Conservation (phyloP, 2,329 filamentous ascomycete species). For the Aspergillus sp. region DNA sequence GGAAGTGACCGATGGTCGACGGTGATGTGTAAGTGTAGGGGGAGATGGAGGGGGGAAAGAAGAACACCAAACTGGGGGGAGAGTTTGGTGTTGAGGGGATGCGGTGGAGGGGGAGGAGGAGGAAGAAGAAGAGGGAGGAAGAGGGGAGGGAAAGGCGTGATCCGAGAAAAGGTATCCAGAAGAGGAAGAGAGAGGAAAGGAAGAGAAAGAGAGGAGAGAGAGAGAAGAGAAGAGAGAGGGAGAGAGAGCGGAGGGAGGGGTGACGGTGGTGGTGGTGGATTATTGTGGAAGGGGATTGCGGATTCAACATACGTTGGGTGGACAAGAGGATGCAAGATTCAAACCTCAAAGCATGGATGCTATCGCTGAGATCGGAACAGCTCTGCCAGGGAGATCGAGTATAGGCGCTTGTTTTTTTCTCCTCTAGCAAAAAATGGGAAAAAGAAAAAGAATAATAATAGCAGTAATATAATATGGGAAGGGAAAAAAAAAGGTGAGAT, state of each 20-base stretch:
- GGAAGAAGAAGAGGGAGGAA: not conserved
- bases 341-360: slow-evolving; percentile 23
- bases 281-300: not conserved
- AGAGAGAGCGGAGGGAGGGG: not conserved
- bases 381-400: slow-evolving; percentile 6
- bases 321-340: slow-evolving; percentile 17
- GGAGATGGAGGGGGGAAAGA: not conserved
- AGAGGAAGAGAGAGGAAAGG: slow-evolving; percentile 1
- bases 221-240: slow-evolving; percentile 1
- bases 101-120: slow-evolving; percentile 1
- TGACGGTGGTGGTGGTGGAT: not conserved
- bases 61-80: slow-evolving; percentile 3
- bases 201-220: slow-evolving; percentile 5
- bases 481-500: not conserved
- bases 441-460: slow-evolving; percentile 2
- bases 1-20: not conserved
- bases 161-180: slow-evolving; percentile 4
- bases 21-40: not conserved
- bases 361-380: slow-evolving; percentile 19
- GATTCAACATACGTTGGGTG: slow-evolving; percentile 21
- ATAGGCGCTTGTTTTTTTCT: not conserved
- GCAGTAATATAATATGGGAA: too few relatives aligned
- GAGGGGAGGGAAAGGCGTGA: not conserved
- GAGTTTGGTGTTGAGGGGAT: slow-evolving; percentile 1
- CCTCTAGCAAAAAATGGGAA: slow-evolving; percentile 1